Evolutionary conservation across 768 basidiomycete genomes (phyloP).

Genomic region (Clitopilus passeckerianus): DNA sequence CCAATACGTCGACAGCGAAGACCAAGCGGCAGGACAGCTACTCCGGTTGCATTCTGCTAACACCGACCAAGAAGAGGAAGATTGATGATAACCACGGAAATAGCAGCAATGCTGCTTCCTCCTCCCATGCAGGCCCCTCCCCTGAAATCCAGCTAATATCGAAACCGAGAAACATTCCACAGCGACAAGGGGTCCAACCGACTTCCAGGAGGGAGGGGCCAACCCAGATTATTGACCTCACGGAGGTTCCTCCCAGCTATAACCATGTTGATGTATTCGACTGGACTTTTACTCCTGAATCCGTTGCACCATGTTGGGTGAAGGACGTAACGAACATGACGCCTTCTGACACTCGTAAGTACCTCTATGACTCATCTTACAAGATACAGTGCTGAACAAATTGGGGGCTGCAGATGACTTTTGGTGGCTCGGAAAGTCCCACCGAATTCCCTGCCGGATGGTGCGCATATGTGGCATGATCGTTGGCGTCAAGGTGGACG

Average conservation of each 20-base stretch:
- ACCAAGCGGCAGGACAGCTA: neutral
- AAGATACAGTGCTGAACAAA: neutral
- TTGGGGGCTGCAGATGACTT: conserved; percentile 45
- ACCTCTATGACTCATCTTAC: neutral
- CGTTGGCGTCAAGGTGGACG: conserved; percentile 57
- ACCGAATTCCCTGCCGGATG: conserved; percentile 59
- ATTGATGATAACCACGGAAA: neutral
- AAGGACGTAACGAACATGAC: conserved; percentile 47
- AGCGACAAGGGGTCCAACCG: neutral
- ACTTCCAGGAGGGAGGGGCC: neutral
- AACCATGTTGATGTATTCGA: conserved; percentile 31
- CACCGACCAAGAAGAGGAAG: neutral
- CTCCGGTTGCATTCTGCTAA: neutral
- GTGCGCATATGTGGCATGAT: conserved; percentile 60
- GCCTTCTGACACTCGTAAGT: conserved; percentile 24
- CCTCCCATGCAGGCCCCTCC: neutral
- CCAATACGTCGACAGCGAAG: neutral
- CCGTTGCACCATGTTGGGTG: conserved; percentile 51
- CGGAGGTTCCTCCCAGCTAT: neutral
- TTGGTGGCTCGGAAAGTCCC: conserved; percentile 53
- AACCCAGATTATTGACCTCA: neutral
- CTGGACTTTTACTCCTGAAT: conserved; percentile 56
- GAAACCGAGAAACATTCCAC: neutral
- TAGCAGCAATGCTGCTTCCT: neutral
- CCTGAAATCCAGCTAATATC: neutral